Conservation (phyloP, 768 basidiomycete species). For the Podaxis sp. region DNA sequence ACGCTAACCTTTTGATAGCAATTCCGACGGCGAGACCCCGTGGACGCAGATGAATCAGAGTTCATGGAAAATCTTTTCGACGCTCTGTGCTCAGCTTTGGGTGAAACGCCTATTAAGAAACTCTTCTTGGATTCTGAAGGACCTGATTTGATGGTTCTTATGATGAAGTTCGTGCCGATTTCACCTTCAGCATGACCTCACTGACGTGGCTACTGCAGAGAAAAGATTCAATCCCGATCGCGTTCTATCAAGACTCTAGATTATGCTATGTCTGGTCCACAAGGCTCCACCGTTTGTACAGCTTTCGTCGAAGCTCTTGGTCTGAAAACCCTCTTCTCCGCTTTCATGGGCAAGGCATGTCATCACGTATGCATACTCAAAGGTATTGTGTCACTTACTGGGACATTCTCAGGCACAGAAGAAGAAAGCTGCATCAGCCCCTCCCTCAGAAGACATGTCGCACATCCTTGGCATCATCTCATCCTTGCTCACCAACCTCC, state of each 20-base stretch:
- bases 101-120: constrained; percentile 73
- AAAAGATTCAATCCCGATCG: constrained; percentile 76
- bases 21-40: constrained; percentile 83
- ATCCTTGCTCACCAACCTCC: constrained; percentile 82
- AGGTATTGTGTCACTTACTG: neutral
- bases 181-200: neutral
- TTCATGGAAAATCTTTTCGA: constrained; percentile 99
- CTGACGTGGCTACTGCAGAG: constrained; percentile 37
- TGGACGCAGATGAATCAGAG: constrained; percentile 85
- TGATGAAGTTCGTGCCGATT: constrained; percentile 78
- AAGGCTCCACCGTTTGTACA: constrained; percentile 69
- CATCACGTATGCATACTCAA: neutral
- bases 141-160: constrained; percentile 94
- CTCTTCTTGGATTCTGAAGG: constrained; percentile 90
- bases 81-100: constrained; percentile 78
- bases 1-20: constrained; percentile 46
- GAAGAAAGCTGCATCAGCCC: constrained; percentile 54
- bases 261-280: constrained; percentile 79
- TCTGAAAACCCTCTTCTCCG: constrained; percentile 84
- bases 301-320: constrained; percentile 86
- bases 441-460: constrained; percentile 74
- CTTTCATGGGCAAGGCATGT: constrained; percentile 92
- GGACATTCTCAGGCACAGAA: constrained; percentile 39
- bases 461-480: constrained; percentile 87
- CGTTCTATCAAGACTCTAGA: constrained; percentile 89